Percentiles rank a stretch among this genome's conserved stretches.
Evolutionary conservation across 192 early-diverging fungal species (phyloP).

Genomic region (Geosiphon pyriformis): DNA sequence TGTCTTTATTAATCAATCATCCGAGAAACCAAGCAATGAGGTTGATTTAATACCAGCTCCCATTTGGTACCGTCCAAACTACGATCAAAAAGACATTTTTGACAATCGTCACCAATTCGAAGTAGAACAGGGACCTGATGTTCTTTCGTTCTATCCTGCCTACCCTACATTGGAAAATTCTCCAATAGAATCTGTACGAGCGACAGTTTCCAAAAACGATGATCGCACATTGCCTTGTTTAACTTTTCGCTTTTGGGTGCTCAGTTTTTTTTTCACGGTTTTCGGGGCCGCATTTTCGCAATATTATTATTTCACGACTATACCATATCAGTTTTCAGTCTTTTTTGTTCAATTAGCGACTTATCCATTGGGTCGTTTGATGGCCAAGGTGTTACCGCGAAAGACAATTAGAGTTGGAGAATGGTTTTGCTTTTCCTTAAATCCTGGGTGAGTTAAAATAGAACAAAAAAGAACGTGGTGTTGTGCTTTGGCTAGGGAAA

Average conservation of each 20-base stretch:
- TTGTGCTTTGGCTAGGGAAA: too few relatives aligned
- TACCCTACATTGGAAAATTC: conserved; percentile 26
- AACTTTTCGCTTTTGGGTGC: conserved; percentile 48
- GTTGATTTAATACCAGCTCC: too few relatives aligned
- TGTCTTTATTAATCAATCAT: too few relatives aligned
- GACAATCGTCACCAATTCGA: too few relatives aligned
- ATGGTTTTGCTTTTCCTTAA: neutral
- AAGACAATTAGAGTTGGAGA: neutral
- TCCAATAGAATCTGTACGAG: conserved; percentile 32
- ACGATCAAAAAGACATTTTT: too few relatives aligned
- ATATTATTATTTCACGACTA: conserved; percentile 36
- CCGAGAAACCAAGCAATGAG: too few relatives aligned
- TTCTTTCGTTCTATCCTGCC: too few relatives aligned
- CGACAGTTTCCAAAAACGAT: conserved; percentile 34
- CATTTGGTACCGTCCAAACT: too few relatives aligned
- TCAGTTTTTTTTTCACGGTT: conserved; percentile 28
- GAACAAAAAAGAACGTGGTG: neutral
- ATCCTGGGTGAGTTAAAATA: conserved; percentile 8
- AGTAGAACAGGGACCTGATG: too few relatives aligned
- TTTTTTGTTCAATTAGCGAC: conserved; percentile 34
- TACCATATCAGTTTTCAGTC: conserved; percentile 26
- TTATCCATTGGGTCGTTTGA: conserved; percentile 24
- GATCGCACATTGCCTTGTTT: conserved; percentile 37
- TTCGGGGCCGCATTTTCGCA: conserved; percentile 32
- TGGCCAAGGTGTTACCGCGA: conserved; percentile 16